phyloP scores from a whole-genome alignment of 371 early-diverging fungal species.

The Mortierella sp. region DNA sequence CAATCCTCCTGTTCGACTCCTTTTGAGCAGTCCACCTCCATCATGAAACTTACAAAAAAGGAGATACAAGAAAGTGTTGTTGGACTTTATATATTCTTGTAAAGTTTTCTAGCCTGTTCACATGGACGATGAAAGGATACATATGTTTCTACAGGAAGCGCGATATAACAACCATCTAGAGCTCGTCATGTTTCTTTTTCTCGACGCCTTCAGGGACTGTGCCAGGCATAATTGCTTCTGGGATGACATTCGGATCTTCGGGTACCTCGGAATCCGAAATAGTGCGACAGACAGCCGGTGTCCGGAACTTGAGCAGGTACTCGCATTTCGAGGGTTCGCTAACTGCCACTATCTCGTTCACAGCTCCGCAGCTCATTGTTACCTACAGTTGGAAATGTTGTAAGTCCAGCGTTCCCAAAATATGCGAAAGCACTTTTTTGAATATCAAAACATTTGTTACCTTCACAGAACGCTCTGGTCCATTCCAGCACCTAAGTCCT shows the following conservation, averaged over 20 bases:
- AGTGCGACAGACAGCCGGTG: conserved; percentile 82
- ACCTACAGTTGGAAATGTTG: conserved; percentile 18
- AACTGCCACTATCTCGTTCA: conserved; percentile 76
- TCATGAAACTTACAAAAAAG: background rate
- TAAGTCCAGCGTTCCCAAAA: background rate
- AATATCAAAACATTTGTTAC: conserved; percentile 30
- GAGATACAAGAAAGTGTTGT: background rate
- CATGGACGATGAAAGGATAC: background rate
- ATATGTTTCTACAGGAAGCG: background rate
- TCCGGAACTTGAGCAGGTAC: conserved; percentile 78
- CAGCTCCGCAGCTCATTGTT: conserved; percentile 75
- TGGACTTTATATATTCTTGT: no score
- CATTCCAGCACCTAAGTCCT: conserved; percentile 94
- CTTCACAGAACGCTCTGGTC: conserved; percentile 82
- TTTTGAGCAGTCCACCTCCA: background rate
- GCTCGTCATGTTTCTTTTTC: conserved; percentile 34
- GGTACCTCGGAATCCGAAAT: conserved; percentile 3
- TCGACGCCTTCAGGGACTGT: background rate
- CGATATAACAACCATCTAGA: background rate
- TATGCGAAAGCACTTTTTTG: no score
- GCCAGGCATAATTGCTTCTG: conserved; percentile 19
- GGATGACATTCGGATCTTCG: conserved; percentile 1
- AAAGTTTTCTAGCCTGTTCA: background rate
- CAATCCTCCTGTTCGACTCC: conserved; percentile 8
- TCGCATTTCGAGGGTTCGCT: conserved; percentile 95